These are phyloP conservation scores for Xylariaceae sp. DNA, from an alignment of 2,329 filamentous ascomycete genomes.

Conservation along the genomic window DNA sequence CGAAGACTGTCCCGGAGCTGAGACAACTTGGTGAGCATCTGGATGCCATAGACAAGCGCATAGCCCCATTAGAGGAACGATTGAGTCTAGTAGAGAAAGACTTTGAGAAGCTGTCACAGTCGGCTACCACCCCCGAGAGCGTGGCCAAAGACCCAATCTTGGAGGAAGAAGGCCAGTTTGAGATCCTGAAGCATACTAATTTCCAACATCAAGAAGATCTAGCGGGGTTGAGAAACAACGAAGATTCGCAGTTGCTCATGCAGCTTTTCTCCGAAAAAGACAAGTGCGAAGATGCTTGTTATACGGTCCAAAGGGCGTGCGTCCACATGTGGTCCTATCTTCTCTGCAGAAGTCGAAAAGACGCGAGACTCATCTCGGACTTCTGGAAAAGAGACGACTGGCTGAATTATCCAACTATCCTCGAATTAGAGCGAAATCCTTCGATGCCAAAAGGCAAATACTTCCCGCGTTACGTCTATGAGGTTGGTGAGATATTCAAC, in stretches of 20 bases:
- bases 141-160: conserved; percentile 3
- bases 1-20: conserved; percentile 5
- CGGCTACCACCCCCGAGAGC: conserved; percentile 17
- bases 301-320: conserved; percentile 30
- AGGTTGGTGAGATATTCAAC: conserved; percentile 33
- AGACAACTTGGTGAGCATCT: conserved; percentile 19
- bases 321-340: conserved; percentile 32
- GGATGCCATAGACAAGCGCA: conserved; percentile 24
- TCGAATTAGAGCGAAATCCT: conserved; percentile 26
- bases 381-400: conserved; percentile 29
- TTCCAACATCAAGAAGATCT: conserved; percentile 29
- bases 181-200: conserved; percentile 28
- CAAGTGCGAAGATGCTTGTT: conserved; percentile 29
- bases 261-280: conserved; percentile 31
- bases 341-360: conserved; percentile 25
- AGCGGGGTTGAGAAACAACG: conserved; percentile 17
- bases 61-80: conserved; percentile 24
- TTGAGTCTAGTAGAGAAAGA: conserved; percentile 20
- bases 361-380: conserved; percentile 25
- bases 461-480: conserved; percentile 31
- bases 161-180: conserved; percentile 26
- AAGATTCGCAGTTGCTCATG: conserved; percentile 25
- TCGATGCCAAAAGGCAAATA: conserved; percentile 26
- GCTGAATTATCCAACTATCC: conserved; percentile 25
- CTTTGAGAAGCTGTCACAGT: conserved; percentile 18